Percentiles rank a stretch among this genome's conserved stretches.
Evolutionary conservation across 2,329 filamentous ascomycete species (phyloP).

Genomic region (Didymella sp.): DNA sequence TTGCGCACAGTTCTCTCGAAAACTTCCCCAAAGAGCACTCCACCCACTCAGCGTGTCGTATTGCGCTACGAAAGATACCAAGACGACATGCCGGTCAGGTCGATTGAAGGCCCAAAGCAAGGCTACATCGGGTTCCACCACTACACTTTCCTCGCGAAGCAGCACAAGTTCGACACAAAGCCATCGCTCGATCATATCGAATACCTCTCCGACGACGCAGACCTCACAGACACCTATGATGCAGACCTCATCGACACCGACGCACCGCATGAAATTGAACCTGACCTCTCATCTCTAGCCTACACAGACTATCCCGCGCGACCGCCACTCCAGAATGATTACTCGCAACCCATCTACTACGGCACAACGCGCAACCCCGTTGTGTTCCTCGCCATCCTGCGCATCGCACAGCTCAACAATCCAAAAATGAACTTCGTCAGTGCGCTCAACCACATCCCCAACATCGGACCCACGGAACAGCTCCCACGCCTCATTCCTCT

Average conservation of each 20-base stretch:
- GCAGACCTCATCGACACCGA: neutral
- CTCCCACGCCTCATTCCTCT: slow-evolving; percentile 13
- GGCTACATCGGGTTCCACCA: neutral
- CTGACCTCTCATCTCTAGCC: neutral
- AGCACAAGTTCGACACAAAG: neutral
- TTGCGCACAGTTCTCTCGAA: neutral
- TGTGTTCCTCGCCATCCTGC: slow-evolving; percentile 30
- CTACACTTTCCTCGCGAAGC: neutral
- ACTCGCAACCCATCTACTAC: slow-evolving; percentile 25
- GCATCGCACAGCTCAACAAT: slow-evolving; percentile 30
- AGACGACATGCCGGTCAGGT: slow-evolving; percentile 5
- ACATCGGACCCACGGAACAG: slow-evolving; percentile 9
- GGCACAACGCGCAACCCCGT: slow-evolving; percentile 26
- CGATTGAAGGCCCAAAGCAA: neutral
- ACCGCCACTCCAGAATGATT: neutral
- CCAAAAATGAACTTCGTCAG: slow-evolving; percentile 28
- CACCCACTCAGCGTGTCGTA: neutral
- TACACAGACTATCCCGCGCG: slow-evolving; percentile 5
- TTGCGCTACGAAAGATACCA: slow-evolving; percentile 5
- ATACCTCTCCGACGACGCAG: neutral
- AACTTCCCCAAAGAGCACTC: neutral
- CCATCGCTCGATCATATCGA: slow-evolving; percentile 3
- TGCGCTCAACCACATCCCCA: slow-evolving; percentile 30
- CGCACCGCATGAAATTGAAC: neutral
- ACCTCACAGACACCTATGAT: no score